Base-by-base conservation (phyloP, 2,329 filamentous ascomycete genomes). In the Xylariales sp. region DNA sequence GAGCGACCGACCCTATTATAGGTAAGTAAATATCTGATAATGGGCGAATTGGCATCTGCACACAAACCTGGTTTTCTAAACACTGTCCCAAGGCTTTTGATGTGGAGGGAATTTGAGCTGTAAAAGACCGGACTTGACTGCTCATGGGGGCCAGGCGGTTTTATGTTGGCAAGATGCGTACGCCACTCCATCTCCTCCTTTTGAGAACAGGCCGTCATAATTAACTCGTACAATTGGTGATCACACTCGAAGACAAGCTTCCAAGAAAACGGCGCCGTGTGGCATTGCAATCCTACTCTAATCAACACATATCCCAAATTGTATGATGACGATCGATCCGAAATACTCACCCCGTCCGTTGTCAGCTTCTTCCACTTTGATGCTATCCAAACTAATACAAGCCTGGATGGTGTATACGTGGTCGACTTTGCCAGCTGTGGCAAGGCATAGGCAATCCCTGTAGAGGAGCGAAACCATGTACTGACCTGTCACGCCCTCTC, bases 381-480 rank as follows among this genome's bases (percentile, higher is more conserved):
- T 82, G 67, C 88, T 89, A 52, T 83, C 84, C 36, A 97, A 80
- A 57, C 89, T 84, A 69, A 97, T 89, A 69, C 91, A 93, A 46
- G 92, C 92, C 68, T 93, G 86, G 18, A 95, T 88, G 9, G 87
- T 88, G 77, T 97, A 95, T 45, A 87, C 85, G 28, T 87, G 86
- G 54, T 89, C 87, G n/a, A 85, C 83, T 67, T 87, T 90, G 52
- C 87, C 84, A 14, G 88, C 85, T 9, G 86, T 88, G 7, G 93
- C 93, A 48, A 98, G 85, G 62, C 97, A 87, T 1, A 98, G 80
- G 70, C 92, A 91, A 58, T 93, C 88, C 57, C 89, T 89, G 79
- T 97, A 97, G n/a, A 97, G 83, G 16, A 94, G 85, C 72, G 91
- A 94, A 46, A 95, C 88, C 86, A 97, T 90, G 79, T 97, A 97